A percentile compares a stretch with the other conserved stretches of the same genome.
These are phyloP conservation scores for Dalbergia cochinchinensis DNA, from an alignment of 306 rosid species.

Conservation along the genomic window DNA sequence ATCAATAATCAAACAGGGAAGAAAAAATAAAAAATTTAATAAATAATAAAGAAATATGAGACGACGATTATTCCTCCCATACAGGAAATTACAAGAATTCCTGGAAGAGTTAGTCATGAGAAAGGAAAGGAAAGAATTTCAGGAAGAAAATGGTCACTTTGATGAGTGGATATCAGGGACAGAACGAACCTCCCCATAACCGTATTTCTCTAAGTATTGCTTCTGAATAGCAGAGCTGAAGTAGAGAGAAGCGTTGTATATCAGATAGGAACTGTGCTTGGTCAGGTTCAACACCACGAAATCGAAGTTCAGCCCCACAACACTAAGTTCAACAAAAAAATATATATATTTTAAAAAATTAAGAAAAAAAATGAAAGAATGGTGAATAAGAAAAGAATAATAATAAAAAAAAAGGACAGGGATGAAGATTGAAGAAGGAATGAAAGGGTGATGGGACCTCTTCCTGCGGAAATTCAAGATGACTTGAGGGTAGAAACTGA, in stretches of 20 bases:
- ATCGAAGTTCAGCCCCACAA: constrained; percentile 92
- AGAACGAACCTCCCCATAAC: constrained; percentile 63
- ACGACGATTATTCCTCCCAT: neutral
- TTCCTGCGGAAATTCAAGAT: constrained; percentile 85
- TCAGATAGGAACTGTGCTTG: constrained; percentile 89
- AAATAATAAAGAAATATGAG: neutral
- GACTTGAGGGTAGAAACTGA: constrained; percentile 90
- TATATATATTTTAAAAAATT: neutral
- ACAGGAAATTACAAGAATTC: neutral
- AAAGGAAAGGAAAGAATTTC: too few relatives aligned
- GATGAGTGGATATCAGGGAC: neutral
- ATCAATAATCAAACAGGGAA: neutral
- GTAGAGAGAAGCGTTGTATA: constrained; percentile 86
- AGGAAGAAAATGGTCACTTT: neutral
- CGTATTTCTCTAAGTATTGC: constrained; percentile 78
- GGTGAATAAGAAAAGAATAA: neutral
- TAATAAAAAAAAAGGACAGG: too few relatives aligned
- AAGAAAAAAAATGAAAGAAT: neutral
- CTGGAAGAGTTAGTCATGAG: neutral
- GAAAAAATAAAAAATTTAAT: neutral
- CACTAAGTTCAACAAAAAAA: constrained; percentile 52
- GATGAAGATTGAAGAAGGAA: neutral
- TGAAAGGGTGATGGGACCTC: constrained; percentile 55
- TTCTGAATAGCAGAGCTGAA: constrained; percentile 80
- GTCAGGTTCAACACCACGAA: constrained; percentile 84